Base-by-base conservation (phyloP, 1,284 basidiomycete genomes). In the Malassezia nana region DNA sequence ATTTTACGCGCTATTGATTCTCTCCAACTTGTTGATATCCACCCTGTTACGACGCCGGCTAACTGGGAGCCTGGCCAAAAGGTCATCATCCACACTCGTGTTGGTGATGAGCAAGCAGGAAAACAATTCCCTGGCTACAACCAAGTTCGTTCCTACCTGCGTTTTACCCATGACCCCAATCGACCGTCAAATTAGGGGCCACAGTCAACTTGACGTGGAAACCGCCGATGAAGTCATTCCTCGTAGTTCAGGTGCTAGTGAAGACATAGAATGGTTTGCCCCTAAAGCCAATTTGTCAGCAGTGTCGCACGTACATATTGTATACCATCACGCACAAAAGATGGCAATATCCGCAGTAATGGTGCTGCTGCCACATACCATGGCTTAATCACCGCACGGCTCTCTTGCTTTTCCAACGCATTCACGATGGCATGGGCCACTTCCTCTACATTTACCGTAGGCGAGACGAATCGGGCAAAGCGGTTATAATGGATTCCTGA, bases 11-110 rank as follows among this genome's bases (percentile, higher is more conserved):
- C 83, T 50, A 78, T 89, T 62, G 85, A 88, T 75, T 84, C 89
- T 46, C 83, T 99, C 53, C 94, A 98, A 76, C 79, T 92, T 57
- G 87, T 88, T 44, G 91, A 96, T 80, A 59, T 58, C 49, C 58
- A 67, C 53, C 75, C 76, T 56, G 65, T 78, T 53, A 75, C 75
- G 79, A 82, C 69, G 76, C 89, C 73, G n/a, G 89, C 87, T 60
- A 91, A 95, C 82, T 96, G 92, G 92, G 82, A 85, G 60, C 84
- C 84, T 74, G 90, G 89, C 42, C 84, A 91, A 15, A 84, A 89
- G 72, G 91, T 96, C 54, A 95, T 99, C 69, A 84, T 99, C 38
- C 90, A 95, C 77, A 86, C 88, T n/a, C 77, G 80, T 7, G 89
- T 96, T 46, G 78, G 76, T 51, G 85, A 85, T 68, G 88, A 91